Percentiles rank a stretch among this genome's conserved stretches.
phyloP scores from a whole-genome alignment of 1,284 basidiomycete species.

The Rhodotorula glutinis region DNA sequence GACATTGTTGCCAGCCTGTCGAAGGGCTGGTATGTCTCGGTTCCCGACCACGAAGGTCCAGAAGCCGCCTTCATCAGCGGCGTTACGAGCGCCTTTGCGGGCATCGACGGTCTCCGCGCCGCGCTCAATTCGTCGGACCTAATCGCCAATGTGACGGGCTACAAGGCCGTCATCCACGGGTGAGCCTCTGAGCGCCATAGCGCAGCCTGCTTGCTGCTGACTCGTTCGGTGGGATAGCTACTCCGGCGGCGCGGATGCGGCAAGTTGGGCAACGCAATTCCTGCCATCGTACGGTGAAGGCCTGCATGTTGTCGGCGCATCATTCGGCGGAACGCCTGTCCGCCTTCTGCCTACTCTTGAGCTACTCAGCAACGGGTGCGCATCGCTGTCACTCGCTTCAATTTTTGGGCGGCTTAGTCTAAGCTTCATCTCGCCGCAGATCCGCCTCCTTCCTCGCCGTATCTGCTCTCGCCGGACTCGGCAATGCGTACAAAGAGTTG shows the following conservation, averaged over 20 bases:
- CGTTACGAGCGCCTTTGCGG: neutral
- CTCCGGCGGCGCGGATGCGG: neutral
- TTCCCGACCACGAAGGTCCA: constrained; percentile 9
- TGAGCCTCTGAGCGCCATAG: too few species aligned
- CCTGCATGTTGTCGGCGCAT: constrained; percentile 3
- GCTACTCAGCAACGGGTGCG: neutral
- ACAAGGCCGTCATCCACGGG: constrained; percentile 7
- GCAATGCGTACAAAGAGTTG: constrained; percentile 1
- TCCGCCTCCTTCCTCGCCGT: constrained; percentile 1
- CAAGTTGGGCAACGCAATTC: constrained; percentile 7
- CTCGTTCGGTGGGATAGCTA: too few species aligned
- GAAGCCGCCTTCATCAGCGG: constrained; percentile 9
- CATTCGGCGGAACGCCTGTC: constrained; percentile 3
- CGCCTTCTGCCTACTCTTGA: constrained; percentile 1
- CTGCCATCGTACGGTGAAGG: neutral
- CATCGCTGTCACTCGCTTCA: too few species aligned
- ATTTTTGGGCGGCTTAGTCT: too few species aligned
- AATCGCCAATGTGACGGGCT: neutral
- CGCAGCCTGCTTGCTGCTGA: too few species aligned
- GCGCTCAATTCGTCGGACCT: neutral
- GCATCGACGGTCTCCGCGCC: constrained; percentile 8
- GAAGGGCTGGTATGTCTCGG: constrained; percentile 6
- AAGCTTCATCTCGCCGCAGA: too few species aligned
- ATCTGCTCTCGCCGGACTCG: constrained; percentile 5
- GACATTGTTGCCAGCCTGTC: constrained; percentile 5